These are phyloP conservation scores for Pseudopyrenochaeta lycopersici DNA, from an alignment of 2,329 filamentous ascomycete genomes.

Conservation along the genomic window DNA sequence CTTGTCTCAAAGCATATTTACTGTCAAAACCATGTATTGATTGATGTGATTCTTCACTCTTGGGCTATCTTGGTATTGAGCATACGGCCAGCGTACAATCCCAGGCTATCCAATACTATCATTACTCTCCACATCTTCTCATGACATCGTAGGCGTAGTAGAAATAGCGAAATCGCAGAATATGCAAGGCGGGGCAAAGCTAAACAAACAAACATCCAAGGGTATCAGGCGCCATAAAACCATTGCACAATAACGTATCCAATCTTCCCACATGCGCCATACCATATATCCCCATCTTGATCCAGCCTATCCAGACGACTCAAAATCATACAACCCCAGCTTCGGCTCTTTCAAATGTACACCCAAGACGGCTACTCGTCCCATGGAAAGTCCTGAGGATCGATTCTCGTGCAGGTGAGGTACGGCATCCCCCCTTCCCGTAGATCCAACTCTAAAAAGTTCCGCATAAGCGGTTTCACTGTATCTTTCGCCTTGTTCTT, in stretches of 20 bases:
- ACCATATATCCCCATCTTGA: neutral
- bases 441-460: conserved; percentile 82
- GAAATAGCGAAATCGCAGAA: neutral
- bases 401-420: conserved; percentile 71
- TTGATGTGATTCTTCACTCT: no score
- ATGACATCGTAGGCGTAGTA: neutral
- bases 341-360: neutral
- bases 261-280: conserved; percentile 13
- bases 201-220: conserved; percentile 5
- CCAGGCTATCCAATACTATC: neutral
- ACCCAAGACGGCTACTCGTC: conserved; percentile 43
- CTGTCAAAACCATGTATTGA: no score
- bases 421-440: conserved; percentile 65
- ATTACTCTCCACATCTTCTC: neutral
- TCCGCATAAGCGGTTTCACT: conserved; percentile 86
- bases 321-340: neutral
- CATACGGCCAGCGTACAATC: neutral
- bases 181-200: neutral
- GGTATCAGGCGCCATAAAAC: conserved; percentile 25
- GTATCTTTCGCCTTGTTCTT: conserved; percentile 84
- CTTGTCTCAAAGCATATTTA: no score
- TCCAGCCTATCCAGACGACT: neutral
- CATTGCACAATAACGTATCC: neutral
- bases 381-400: conserved; percentile 71
- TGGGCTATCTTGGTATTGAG: neutral